Percentiles rank a stretch among this genome's conserved stretches.
Conservation (phyloP, 768 basidiomycete genomes). For the Lyophyllum semitale region DNA sequence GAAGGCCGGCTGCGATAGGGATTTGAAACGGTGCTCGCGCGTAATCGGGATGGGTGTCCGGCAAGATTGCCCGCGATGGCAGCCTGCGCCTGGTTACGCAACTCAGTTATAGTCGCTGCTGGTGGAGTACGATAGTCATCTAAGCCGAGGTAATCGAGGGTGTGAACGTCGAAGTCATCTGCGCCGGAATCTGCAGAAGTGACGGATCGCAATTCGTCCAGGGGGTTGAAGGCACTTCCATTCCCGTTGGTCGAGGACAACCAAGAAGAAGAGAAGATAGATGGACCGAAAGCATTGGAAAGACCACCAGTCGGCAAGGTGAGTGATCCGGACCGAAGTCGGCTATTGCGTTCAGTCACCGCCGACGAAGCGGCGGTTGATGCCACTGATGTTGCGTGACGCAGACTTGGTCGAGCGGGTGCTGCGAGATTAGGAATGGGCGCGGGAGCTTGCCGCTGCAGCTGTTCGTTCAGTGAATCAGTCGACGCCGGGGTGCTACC, state of each 20-base stretch:
- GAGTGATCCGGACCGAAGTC: constrained; percentile 90
- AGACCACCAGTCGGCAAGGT: constrained; percentile 80
- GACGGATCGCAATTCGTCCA: constrained; percentile 83
- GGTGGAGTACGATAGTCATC: constrained; percentile 80
- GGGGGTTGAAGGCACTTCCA: constrained; percentile 59
- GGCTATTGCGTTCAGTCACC: constrained; percentile 70
- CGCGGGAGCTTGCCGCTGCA: constrained; percentile 50
- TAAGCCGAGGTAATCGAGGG: constrained; percentile 94
- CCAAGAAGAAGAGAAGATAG: constrained; percentile 92
- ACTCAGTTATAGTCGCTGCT: constrained; percentile 85
- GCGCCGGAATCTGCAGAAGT: constrained; percentile 77
- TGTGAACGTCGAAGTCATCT: constrained; percentile 91
- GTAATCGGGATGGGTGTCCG: constrained; percentile 69
- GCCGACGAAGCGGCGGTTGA: constrained; percentile 55
- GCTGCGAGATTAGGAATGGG: constrained; percentile 41
- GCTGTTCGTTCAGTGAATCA: constrained; percentile 48
- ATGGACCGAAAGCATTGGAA: constrained; percentile 83
- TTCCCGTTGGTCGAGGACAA: constrained; percentile 61
- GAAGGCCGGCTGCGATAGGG: constrained; percentile 78
- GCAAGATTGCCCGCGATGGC: constrained; percentile 85
- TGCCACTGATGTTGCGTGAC: constrained; percentile 74
- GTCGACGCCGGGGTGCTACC: constrained; percentile 44
- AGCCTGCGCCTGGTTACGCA: constrained; percentile 87
- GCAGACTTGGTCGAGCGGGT: constrained; percentile 65
- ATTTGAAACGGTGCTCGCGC: constrained; percentile 91